A percentile compares a stretch with the other conserved stretches of the same genome.
Conservation (phyloP, 768 basidiomycete species). For the Chalciporus chontae region DNA sequence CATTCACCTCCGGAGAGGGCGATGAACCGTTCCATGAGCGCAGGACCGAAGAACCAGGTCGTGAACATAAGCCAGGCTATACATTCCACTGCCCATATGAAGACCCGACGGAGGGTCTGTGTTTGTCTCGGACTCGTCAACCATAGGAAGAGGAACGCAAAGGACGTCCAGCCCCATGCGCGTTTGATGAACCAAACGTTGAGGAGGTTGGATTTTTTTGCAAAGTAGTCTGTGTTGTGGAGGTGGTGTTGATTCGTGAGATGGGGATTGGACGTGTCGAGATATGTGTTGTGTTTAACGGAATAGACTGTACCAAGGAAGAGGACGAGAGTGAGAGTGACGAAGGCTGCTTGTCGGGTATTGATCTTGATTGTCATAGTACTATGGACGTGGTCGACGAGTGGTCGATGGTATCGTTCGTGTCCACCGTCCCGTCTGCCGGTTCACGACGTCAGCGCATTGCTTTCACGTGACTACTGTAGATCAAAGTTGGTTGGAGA, state of each 20-base stretch:
- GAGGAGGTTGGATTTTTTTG: conserved; percentile 74
- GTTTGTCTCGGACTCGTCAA: conserved; percentile 48
- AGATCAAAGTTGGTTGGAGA: too few species aligned
- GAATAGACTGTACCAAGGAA: conserved; percentile 65
- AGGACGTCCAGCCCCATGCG: conserved; percentile 88
- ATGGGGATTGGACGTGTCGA: conserved; percentile 81
- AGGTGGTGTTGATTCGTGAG: conserved; percentile 67
- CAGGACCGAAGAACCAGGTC: conserved; percentile 85
- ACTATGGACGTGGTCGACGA: neutral
- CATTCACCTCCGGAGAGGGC: conserved; percentile 74
- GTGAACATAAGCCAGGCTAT: conserved; percentile 73
- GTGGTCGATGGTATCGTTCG: neutral
- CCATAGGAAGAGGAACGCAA: conserved; percentile 57
- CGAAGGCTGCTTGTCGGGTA: conserved; percentile 34
- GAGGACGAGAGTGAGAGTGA: conserved; percentile 44
- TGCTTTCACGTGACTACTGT: neutral
- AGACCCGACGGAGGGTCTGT: conserved; percentile 41
- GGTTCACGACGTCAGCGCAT: neutral
- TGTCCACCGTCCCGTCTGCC: neutral
- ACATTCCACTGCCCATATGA: conserved; percentile 58
- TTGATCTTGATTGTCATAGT: conserved; percentile 20
- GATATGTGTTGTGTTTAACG: conserved; percentile 59
- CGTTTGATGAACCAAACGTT: conserved; percentile 88
- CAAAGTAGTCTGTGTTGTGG: conserved; percentile 64
- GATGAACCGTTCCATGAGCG: conserved; percentile 65